phyloP scores from a whole-genome alignment of 2,329 filamentous ascomycete species.

The Ascochyta koolunga region DNA sequence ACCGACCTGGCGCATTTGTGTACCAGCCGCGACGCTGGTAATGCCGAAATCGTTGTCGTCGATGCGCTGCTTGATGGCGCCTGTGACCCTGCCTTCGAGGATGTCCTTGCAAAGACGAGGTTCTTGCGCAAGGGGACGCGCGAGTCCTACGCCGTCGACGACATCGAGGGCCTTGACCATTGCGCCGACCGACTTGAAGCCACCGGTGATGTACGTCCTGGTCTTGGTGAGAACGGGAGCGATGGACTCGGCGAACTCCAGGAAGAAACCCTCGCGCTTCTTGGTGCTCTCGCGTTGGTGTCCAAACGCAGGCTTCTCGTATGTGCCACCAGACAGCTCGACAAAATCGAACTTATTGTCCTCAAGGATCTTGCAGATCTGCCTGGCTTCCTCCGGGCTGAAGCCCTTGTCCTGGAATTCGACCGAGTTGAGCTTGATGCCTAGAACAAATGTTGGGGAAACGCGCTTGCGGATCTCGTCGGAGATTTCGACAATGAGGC shows the following conservation, averaged over 20 bases:
- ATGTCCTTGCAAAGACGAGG: slow-evolving; percentile 54
- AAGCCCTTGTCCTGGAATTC: slow-evolving; percentile 62
- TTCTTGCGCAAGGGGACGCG: slow-evolving; percentile 60
- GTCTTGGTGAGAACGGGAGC: slow-evolving; percentile 61
- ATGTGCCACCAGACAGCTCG: slow-evolving; percentile 66
- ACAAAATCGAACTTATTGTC: slow-evolving; percentile 61
- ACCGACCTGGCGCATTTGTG: slow-evolving; percentile 60
- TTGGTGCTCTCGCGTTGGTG: slow-evolving; percentile 62
- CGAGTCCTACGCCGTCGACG: slow-evolving; percentile 67
- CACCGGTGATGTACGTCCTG: slow-evolving; percentile 65
- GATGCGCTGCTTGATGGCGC: slow-evolving; percentile 56
- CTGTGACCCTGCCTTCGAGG: slow-evolving; percentile 49
- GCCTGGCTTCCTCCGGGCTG: slow-evolving; percentile 57
- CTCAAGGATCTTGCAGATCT: slow-evolving; percentile 58
- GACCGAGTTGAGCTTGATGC: slow-evolving; percentile 66
- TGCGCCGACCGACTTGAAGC: slow-evolving; percentile 60
- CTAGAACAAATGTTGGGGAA: slow-evolving; percentile 52
- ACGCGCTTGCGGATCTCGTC: slow-evolving; percentile 47
- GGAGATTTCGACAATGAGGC: slow-evolving; percentile 51
- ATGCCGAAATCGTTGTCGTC: slow-evolving; percentile 61
- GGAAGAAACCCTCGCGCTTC: slow-evolving; percentile 65
- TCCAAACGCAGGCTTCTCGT: slow-evolving; percentile 59
- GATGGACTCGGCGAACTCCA: slow-evolving; percentile 64
- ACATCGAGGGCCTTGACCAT: slow-evolving; percentile 65
- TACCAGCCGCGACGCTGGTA: slow-evolving; percentile 55